Evolutionary conservation across 768 basidiomycete genomes (phyloP), one percentile per base, ranked within the genome.

Genomic region (Xerocomus potaroensis): DNA sequence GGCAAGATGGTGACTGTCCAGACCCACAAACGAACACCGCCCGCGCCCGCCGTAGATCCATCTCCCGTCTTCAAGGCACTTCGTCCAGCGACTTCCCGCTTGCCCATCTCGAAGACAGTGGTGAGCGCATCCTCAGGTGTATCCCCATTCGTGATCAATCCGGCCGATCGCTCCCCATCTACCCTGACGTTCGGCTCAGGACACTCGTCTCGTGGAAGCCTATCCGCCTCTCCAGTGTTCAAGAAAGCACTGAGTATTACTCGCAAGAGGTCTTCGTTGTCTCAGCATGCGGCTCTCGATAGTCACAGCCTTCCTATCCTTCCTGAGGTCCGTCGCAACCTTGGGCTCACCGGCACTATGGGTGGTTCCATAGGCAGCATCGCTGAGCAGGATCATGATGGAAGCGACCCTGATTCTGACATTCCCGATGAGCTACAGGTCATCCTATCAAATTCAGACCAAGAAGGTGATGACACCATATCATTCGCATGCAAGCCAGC

Each of bases 371-470:
- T 77, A 39, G 71, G 70, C 4, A 75, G 75, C 19, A 75, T 74
- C 41, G 64, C 62, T 1, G 73, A 71, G 44, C 68, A 68, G 14
- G 74, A 72, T 16, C 53, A 75, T 8, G 76, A 83, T 30, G 71
- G 68, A 3, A 77, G 77, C 8, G 83, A 87, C 56, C 83, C 78
- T 0, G 82, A 88, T 60, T 85, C 82, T 2, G 87, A 91, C 55
- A 85, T 90, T n/a, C 87, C 89, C 1, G 78, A 85, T 33, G 89
- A 91, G 62, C 61, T 91, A 45, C 80, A 81, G 51, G 70, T 72
- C 19, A 80, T 91, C 38, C 62, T 91, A 21, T 71, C 71, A 0
- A 58, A 69, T 62, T 56, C 72, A 43, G 51, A 72, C 47, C 63
- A 65, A 16, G 68, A 67, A 26, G 62, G 61, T 7, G 72, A 74